Conservation (phyloP, 495 filamentous ascomycete genomes). For the Thozetella sp. region DNA sequence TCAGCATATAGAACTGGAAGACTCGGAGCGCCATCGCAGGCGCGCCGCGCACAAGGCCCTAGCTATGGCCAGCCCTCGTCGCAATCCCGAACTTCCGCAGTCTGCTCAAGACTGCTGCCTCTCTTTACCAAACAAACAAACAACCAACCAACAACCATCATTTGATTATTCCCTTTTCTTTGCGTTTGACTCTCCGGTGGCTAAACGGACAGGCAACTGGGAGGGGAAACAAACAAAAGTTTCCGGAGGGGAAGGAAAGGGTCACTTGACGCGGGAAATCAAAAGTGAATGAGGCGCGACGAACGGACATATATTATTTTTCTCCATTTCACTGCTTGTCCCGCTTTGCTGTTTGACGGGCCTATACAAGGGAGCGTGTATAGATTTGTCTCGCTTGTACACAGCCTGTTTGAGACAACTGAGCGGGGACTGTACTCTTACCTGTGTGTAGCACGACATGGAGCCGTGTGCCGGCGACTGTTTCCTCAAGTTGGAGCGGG, state of each 20-base stretch:
- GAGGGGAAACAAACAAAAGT: background rate
- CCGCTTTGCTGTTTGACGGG: background rate
- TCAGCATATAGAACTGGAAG: background rate
- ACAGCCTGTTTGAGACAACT: background rate
- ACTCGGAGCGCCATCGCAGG: background rate
- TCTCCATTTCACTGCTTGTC: background rate
- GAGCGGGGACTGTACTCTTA: background rate
- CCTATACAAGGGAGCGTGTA: too few species aligned
- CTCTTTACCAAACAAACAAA: background rate
- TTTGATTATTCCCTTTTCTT: background rate
- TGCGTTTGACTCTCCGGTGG: background rate
- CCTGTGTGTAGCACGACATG: background rate
- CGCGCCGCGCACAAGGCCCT: background rate
- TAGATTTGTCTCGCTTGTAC: background rate
- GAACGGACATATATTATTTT: background rate
- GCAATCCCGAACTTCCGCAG: background rate
- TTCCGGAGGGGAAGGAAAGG: constrained; percentile 1
- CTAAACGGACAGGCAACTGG: constrained; percentile 3
- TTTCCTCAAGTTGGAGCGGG: background rate
- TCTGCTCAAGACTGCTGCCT: background rate
- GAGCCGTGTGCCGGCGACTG: background rate
- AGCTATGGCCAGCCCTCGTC: background rate
- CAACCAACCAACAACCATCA: background rate
- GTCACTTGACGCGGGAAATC: background rate
- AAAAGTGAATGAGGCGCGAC: constrained; percentile 2